Percentiles rank a stretch among this genome's conserved stretches.
These are phyloP conservation scores for Ceratocystis diversiconidia DNA, from an alignment of 2,329 filamentous ascomycete genomes.

Conservation along the genomic window DNA sequence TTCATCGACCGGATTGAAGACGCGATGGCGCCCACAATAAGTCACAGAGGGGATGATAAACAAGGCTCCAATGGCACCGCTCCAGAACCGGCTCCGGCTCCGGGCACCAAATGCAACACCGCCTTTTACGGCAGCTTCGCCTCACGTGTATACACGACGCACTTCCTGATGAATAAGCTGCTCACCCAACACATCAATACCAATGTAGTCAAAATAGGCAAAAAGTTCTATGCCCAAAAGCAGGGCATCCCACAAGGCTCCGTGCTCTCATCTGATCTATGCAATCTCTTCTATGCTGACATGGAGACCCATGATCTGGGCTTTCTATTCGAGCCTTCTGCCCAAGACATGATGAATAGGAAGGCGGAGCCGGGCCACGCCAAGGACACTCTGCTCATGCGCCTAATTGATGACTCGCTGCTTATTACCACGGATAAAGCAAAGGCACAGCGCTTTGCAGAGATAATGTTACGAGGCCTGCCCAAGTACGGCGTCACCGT, in stretches of 20 bases:
- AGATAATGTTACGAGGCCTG: slow-evolving; percentile 65
- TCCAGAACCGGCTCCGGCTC: neutral
- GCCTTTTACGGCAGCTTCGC: slow-evolving; percentile 62
- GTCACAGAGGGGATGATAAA: neutral
- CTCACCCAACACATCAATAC: slow-evolving; percentile 65
- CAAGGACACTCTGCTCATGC: slow-evolving; percentile 6
- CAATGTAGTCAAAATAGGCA: slow-evolving; percentile 79
- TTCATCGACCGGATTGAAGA: slow-evolving; percentile 34
- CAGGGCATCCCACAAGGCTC: slow-evolving; percentile 88
- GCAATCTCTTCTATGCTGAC: slow-evolving; percentile 91
- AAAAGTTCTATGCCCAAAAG: slow-evolving; percentile 76
- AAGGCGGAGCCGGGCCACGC: neutral
- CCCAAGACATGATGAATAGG: neutral
- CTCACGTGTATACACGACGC: slow-evolving; percentile 41
- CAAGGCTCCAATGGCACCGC: slow-evolving; percentile 18
- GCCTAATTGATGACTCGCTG: slow-evolving; percentile 61
- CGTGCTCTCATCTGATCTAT: slow-evolving; percentile 70
- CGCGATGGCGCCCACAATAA: neutral
- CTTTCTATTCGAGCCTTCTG: slow-evolving; percentile 38
- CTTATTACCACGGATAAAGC: slow-evolving; percentile 58
- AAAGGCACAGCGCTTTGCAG: slow-evolving; percentile 59
- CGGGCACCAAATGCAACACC: slow-evolving; percentile 43
- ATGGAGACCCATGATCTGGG: slow-evolving; percentile 55
- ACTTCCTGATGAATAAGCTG: slow-evolving; percentile 47
- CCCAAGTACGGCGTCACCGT: slow-evolving; percentile 68